A percentile compares a stretch with the other conserved stretches of the same genome.
phyloP scores from a whole-genome alignment of 1,284 basidiomycete species.

The Somion occarium region DNA sequence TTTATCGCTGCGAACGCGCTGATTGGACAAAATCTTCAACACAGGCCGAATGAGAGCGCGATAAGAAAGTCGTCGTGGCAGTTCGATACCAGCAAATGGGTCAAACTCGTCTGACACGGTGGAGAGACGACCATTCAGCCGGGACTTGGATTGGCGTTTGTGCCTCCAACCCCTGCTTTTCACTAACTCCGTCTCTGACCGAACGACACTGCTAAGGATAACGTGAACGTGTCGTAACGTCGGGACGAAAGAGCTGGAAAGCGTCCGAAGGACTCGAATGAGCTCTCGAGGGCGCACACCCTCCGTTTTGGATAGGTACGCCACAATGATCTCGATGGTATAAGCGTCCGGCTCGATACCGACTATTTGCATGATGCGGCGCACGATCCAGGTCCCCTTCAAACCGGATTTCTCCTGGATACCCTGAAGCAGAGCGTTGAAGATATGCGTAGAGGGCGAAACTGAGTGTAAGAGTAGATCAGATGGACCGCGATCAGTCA shows the following conservation, averaged over 20 bases:
- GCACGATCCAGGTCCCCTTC: constrained; percentile 36
- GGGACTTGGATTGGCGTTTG: not conserved
- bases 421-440: constrained; percentile 56
- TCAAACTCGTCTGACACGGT: constrained; percentile 32
- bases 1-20: constrained; percentile 48
- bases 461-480: constrained; percentile 5
- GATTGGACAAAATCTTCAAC: constrained; percentile 39
- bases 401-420: constrained; percentile 44
- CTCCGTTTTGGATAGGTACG: constrained; percentile 41
- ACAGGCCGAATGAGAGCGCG: constrained; percentile 38
- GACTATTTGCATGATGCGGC: constrained; percentile 49
- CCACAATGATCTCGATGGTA: constrained; percentile 51
- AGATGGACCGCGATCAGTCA: not conserved
- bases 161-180: constrained; percentile 38
- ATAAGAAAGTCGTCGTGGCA: constrained; percentile 30
- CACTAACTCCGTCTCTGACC: constrained; percentile 25
- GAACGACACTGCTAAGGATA: constrained; percentile 43
- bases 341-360: constrained; percentile 43
- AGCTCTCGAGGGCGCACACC: constrained; percentile 39
- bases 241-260: constrained; percentile 35
- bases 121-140: constrained; percentile 9
- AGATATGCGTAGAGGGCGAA: constrained; percentile 41
- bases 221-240: constrained; percentile 38
- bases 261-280: constrained; percentile 38
- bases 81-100: constrained; percentile 43